Conservation (phyloP, 179 eudicot species). For the Heliamphora pulchella region DNA sequence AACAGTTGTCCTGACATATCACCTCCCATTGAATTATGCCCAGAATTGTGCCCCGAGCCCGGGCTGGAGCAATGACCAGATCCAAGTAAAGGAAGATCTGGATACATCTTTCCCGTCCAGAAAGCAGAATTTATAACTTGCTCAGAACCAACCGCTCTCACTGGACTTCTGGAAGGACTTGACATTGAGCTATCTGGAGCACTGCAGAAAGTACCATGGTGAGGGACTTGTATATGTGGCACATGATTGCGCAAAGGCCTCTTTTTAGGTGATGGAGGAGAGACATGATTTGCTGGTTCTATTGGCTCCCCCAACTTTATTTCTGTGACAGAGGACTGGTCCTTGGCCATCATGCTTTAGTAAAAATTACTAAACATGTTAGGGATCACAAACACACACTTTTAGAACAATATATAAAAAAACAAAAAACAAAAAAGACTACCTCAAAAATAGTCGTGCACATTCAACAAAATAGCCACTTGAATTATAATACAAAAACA, state of each 20-base stretch:
- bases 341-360: slow-evolving; percentile 41
- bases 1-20: slow-evolving; percentile 51
- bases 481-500: background rate
- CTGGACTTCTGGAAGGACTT: slow-evolving; percentile 70
- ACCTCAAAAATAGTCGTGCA: background rate
- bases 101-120: slow-evolving; percentile 56
- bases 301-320: slow-evolving; percentile 27
- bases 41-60: slow-evolving; percentile 68
- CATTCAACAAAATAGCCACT: slow-evolving; percentile 14
- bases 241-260: slow-evolving; percentile 46
- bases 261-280: slow-evolving; percentile 34
- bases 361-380: slow-evolving; percentile 15
- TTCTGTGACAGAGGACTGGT: slow-evolving; percentile 16
- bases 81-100: slow-evolving; percentile 50
- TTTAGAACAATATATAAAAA: background rate
- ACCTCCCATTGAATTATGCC: slow-evolving; percentile 70
- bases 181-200: slow-evolving; percentile 72
- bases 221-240: slow-evolving; percentile 39
- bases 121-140: slow-evolving; percentile 41
- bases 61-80: slow-evolving; percentile 80
- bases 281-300: slow-evolving; percentile 37
- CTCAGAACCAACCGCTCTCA: slow-evolving; percentile 44
- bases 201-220: slow-evolving; percentile 44
- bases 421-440: background rate
- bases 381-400: background rate